phyloP scores from a whole-genome alignment of 305 asterid species.

The Fraxinus baroniana region DNA sequence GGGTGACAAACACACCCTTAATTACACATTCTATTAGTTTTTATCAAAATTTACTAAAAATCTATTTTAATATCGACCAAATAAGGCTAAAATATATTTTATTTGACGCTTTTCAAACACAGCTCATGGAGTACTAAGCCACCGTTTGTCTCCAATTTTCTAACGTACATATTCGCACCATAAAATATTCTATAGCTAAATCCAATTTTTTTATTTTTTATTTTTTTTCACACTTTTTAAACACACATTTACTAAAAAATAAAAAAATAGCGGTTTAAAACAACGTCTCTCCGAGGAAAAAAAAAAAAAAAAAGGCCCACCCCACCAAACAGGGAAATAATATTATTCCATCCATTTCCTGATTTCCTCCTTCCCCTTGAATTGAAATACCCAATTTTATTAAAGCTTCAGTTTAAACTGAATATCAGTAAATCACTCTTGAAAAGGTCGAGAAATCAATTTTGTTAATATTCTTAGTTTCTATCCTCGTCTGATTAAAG shows the following conservation, averaged over 20 bases:
- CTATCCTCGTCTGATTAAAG: neutral
- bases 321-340: neutral
- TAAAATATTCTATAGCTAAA: no score
- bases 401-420: constrained; percentile 24
- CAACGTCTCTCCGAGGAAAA: neutral
- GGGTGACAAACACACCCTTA: no score
- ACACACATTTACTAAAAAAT: no score
- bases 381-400: constrained; percentile 1
- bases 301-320: no score
- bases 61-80: no score
- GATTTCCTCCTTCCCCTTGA: neutral
- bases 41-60: no score
- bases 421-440: constrained; percentile 17
- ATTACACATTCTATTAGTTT: no score
- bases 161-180: no score
- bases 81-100: neutral
- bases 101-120: constrained; percentile 21
- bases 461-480: neutral
- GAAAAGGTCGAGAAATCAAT: neutral
- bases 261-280: no score
- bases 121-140: neutral
- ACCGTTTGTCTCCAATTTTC: no score
- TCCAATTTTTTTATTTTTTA: no score
- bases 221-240: no score
- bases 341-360: neutral